Evolutionary conservation across 202 grass and related monocot genomes (phyloP), one percentile per base, ranked within the genome.

Genomic region (Eragrostis tef): DNA sequence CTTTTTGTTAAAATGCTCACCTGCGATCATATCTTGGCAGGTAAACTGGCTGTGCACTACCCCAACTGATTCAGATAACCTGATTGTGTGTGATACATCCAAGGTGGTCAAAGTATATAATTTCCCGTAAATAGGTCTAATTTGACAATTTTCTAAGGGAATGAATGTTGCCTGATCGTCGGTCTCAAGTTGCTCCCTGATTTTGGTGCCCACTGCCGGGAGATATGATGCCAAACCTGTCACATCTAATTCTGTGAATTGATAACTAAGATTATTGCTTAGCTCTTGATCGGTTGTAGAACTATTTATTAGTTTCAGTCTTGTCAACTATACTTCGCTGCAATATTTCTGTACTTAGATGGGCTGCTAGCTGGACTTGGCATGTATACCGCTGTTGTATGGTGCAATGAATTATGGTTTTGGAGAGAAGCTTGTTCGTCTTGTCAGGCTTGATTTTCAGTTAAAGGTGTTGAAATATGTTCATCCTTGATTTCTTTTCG

Each of bases 31-130:
- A 17, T 72, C 3, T 59, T 91, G 65, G 64, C 86, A 98, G 95
- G 90, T 94, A 69, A 98, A 98, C 77, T 98, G 92, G 92, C 59
- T 98, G 58, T 98, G 92, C 77, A 90, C 92, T 83, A 65, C 87
- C 48, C 61, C 92, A 29, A 85, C 86, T 56, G 92, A 94, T 85
- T 90, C 95, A 59, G 92, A 94, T 82, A 97, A 97, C 80, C 76
- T 98, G 68, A 76, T 98, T 64, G 86, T 98, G 9, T 98, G 94
- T 1, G 92, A 98, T 68, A 98, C 94, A 69, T 94, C 94, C 56
- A 98, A 93, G 72, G 89, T 92, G 85, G 42, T 98, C 29, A 98
- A 98, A 89, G 77, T 93, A 41, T 94, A 91, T 34, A 89, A 39
- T 67, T 72, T 94, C 53, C 77, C 20, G 8, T 92, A 89, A 67